Evolutionary conservation across 495 filamentous ascomycete genomes (phyloP).

Genomic region (Schizothecium vesticola): DNA sequence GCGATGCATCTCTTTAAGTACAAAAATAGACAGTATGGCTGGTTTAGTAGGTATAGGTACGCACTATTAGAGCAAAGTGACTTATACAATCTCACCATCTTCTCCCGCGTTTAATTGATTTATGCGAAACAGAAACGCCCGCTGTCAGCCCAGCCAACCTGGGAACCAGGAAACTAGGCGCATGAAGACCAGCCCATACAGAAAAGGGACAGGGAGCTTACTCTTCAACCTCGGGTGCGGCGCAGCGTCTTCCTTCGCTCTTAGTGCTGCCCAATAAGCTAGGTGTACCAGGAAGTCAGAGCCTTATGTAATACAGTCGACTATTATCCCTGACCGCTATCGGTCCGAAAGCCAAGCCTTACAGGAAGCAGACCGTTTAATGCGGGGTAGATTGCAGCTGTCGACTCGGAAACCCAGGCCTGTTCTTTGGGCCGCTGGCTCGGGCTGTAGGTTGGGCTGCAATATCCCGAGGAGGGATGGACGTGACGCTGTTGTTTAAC

Average conservation of each 20-base stretch:
- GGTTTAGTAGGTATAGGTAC: no score
- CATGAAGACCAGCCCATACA: neutral
- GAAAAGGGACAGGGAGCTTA: neutral
- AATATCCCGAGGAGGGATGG: no score
- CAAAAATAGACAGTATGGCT: neutral
- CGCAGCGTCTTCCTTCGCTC: neutral
- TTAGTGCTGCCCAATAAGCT: neutral
- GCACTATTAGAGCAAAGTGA: neutral
- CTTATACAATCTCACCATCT: neutral
- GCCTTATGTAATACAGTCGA: neutral
- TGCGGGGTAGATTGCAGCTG: no score
- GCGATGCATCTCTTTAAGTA: neutral
- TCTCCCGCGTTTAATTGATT: neutral
- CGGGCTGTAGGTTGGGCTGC: no score
- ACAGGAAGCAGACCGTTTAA: neutral
- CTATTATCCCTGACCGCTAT: neutral
- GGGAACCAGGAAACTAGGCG: constrained; percentile 2
- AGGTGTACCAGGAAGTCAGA: neutral
- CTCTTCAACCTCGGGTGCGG: neutral
- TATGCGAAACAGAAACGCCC: neutral
- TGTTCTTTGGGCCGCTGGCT: no score
- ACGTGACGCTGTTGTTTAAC: no score
- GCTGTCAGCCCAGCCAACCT: constrained; percentile 1
- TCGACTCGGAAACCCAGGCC: no score
- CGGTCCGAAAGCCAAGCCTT: neutral